Percentiles rank a stretch among this genome's conserved stretches.
These are phyloP conservation scores for Symbiodinium pilosum DNA, from an alignment of 73 alveolate genomes.

Conservation along the genomic window DNA sequence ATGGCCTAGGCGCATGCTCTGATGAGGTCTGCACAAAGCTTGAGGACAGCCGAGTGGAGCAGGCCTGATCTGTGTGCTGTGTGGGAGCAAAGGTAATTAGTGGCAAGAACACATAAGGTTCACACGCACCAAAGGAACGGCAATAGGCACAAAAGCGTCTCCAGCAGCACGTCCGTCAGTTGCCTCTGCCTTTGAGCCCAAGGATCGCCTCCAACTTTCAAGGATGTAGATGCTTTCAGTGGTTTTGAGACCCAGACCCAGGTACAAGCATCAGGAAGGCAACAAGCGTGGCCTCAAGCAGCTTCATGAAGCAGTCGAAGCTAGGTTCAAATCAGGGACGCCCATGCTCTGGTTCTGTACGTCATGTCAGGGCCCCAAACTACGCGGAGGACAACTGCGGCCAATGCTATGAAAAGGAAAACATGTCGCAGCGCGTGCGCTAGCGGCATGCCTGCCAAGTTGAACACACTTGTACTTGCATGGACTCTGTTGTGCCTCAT, in stretches of 20 bases:
- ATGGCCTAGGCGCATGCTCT: no score
- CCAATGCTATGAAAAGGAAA: conserved; percentile 4
- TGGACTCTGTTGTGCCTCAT: neutral
- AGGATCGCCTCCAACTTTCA: no score
- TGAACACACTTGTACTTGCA: no score
- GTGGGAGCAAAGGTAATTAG: neutral
- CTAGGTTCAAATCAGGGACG: neutral
- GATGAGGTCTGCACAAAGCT: neutral
- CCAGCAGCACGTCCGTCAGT: neutral
- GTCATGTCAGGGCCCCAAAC: no score
- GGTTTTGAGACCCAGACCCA: neutral
- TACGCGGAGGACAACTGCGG: conserved; percentile 21
- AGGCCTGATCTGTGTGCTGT: neutral
- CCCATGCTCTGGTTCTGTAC: neutral
- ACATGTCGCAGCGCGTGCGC: conserved; percentile 20
- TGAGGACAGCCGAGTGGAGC: neutral
- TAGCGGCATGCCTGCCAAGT: conserved; percentile 3
- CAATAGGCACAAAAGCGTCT: neutral
- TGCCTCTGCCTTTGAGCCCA: neutral
- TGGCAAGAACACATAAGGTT: neutral
- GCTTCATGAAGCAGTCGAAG: no score
- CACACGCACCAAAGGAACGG: conserved; percentile 46
- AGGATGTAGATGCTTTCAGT: neutral
- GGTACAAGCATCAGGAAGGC: neutral
- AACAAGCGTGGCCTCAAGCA: conserved; percentile 9